Percentiles rank a stretch among this genome's conserved stretches.
These are phyloP conservation scores for Phytopythium sindhum DNA, from an alignment of 352 stramenopile genomes.

Conservation along the genomic window DNA sequence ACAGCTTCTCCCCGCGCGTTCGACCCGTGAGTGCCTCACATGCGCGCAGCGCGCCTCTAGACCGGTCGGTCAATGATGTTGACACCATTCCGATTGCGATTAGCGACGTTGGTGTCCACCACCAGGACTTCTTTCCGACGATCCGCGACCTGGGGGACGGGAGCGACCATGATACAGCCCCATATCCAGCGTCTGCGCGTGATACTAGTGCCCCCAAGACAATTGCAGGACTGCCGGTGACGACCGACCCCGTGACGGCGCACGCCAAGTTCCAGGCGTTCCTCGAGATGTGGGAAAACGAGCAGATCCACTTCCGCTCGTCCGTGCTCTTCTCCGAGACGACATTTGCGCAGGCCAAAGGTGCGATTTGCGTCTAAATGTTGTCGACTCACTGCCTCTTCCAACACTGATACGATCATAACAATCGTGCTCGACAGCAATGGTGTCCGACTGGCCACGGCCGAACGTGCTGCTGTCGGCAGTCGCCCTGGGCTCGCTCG, in stretches of 20 bases:
- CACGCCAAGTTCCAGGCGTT: constrained; percentile 48
- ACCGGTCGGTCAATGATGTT: constrained; percentile 3
- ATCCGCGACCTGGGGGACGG: not conserved
- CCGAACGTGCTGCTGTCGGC: constrained; percentile 55
- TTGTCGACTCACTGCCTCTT: too few species aligned
- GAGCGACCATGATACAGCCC: not conserved
- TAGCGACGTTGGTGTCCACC: not conserved
- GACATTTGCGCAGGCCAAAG: constrained; percentile 55
- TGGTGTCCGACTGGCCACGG: constrained; percentile 37
- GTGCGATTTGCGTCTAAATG: constrained; percentile 16
- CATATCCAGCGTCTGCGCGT: not conserved
- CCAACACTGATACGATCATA: not conserved
- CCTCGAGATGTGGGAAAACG: constrained; percentile 44
- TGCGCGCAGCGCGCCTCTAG: constrained; percentile 22
- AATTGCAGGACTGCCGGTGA: constrained; percentile 1
- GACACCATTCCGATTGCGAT: not conserved
- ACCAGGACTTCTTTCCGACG: not conserved
- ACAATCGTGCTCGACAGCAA: constrained; percentile 14
- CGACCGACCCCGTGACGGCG: constrained; percentile 19
- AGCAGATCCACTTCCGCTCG: constrained; percentile 51
- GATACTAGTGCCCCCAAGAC: not conserved
- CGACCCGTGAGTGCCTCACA: constrained; percentile 37
- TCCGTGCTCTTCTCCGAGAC: constrained; percentile 59
- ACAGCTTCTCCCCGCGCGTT: constrained; percentile 6
- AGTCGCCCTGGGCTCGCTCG: constrained; percentile 43